Percentiles rank a stretch among this genome's conserved stretches.
Evolutionary conservation across 176 grass and related monocot genomes (phyloP).

Genomic region (Stipa capillata): DNA sequence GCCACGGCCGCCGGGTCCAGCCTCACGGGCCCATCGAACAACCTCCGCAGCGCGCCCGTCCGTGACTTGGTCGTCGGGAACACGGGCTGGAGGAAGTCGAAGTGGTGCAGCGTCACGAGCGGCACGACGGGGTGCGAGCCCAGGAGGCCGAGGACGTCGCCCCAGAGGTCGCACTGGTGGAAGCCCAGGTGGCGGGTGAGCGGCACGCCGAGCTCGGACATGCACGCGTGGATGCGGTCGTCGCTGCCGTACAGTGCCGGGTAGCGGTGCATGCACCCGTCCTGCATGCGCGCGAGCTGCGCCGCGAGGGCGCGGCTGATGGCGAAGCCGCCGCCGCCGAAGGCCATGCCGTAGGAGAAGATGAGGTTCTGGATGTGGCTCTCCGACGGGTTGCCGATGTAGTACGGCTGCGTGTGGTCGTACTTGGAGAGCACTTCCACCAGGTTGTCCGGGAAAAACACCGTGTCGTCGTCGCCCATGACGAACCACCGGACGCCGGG

Average conservation of each 20-base stretch:
- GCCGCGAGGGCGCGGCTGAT: constrained; percentile 52
- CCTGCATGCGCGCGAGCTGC: constrained; percentile 38
- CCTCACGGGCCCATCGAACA: background rate
- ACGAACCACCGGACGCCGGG: constrained; percentile 53
- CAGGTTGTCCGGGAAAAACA: constrained; percentile 81
- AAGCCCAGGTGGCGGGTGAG: constrained; percentile 59
- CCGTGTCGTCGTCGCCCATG: constrained; percentile 83
- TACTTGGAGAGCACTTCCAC: constrained; percentile 50
- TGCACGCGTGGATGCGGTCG: constrained; percentile 59
- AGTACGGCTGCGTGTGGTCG: constrained; percentile 61
- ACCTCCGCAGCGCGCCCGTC: background rate
- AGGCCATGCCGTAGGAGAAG: constrained; percentile 69
- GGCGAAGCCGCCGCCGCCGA: constrained; percentile 66
- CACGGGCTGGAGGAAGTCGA: constrained; percentile 9
- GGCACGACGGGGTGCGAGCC: background rate
- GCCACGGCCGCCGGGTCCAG: background rate
- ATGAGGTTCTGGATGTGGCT: constrained; percentile 57
- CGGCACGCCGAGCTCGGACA: constrained; percentile 56
- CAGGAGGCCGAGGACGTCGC: background rate
- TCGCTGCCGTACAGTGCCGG: constrained; percentile 59
- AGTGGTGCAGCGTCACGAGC: background rate
- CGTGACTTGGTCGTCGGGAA: background rate
- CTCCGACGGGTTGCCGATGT: constrained; percentile 64
- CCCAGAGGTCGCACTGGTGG: constrained; percentile 41
- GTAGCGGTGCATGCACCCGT: constrained; percentile 62